These are phyloP conservation scores for Austroboletus festivus DNA, from an alignment of 768 basidiomycete species.

Conservation along the genomic window DNA sequence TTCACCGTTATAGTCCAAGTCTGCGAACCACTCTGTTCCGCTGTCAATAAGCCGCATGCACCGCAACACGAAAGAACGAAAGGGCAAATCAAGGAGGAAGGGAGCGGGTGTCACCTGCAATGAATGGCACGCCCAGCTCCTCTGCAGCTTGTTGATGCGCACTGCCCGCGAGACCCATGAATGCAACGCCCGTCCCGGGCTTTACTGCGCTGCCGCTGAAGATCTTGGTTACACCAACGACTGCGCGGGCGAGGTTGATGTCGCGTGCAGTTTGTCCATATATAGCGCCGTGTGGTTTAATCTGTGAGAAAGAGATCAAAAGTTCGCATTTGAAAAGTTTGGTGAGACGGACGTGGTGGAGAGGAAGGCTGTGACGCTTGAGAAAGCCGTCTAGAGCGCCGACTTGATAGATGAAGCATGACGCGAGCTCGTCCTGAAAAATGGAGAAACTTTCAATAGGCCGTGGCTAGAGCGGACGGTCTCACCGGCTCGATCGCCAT, in stretches of 20 bases:
- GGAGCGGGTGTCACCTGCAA: conserved; percentile 43
- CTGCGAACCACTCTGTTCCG: conserved; percentile 59
- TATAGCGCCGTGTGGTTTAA: conserved; percentile 61
- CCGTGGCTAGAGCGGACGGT: too few species aligned
- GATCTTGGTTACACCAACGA: conserved; percentile 49
- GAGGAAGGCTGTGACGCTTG: conserved; percentile 44
- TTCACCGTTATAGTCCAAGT: conserved; percentile 55
- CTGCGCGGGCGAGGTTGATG: conserved; percentile 52
- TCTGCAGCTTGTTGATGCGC: conserved; percentile 56
- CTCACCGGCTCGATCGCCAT: conserved; percentile 59
- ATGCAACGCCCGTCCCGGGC: conserved; percentile 38
- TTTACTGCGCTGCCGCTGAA: conserved; percentile 35
- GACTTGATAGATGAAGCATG: conserved; percentile 64
- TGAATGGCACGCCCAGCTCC: conserved; percentile 55
- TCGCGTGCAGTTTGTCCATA: conserved; percentile 60
- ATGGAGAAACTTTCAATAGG: not conserved
- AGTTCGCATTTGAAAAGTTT: too few species aligned
- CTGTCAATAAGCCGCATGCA: not conserved
- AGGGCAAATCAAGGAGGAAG: too few species aligned
- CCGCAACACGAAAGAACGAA: not conserved
- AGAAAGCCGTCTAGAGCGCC: conserved; percentile 64
- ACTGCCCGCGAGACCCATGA: conserved; percentile 64
- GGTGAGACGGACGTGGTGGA: conserved; percentile 51
- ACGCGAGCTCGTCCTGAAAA: conserved; percentile 50
- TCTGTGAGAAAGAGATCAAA: conserved; percentile 27